These are phyloP conservation scores for Mycosphaerella arachidis DNA, from an alignment of 2,329 filamentous ascomycete species.

Conservation along the genomic window DNA sequence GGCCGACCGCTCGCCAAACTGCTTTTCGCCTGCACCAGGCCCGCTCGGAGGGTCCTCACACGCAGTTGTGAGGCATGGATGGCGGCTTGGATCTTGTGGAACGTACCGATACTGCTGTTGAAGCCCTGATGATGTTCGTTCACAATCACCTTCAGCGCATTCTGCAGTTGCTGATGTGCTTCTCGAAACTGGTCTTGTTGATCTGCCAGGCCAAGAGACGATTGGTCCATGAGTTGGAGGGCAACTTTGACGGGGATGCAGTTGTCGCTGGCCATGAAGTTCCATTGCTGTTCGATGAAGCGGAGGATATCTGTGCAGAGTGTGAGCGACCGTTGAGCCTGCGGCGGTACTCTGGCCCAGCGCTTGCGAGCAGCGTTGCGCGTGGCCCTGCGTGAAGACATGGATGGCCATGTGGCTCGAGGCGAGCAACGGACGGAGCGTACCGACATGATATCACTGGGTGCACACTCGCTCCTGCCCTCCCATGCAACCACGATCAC, in stretches of 20 bases:
- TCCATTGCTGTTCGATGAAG: slow-evolving; percentile 84
- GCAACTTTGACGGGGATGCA: slow-evolving; percentile 92
- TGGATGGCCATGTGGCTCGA: neutral
- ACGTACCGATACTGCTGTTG: slow-evolving; percentile 97
- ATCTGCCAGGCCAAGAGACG: slow-evolving; percentile 85
- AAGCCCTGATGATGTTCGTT: slow-evolving; percentile 99
- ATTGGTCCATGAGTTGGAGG: slow-evolving; percentile 89
- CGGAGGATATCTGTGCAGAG: slow-evolving; percentile 58
- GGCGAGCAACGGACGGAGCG: neutral
- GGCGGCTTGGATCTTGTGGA: slow-evolving; percentile 95
- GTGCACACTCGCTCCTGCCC: neutral
- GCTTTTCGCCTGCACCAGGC: slow-evolving; percentile 72
- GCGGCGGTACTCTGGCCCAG: neutral
- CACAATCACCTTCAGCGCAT: slow-evolving; percentile 87
- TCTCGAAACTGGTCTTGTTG: slow-evolving; percentile 80
- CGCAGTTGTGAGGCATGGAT: slow-evolving; percentile 84
- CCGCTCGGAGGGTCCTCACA: slow-evolving; percentile 76
- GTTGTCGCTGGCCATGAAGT: slow-evolving; percentile 80
- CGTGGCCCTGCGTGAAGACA: neutral
- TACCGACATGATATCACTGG: neutral
- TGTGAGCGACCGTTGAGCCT: neutral
- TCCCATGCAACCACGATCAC: neutral
- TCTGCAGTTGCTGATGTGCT: slow-evolving; percentile 84
- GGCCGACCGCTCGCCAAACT: slow-evolving; percentile 82
- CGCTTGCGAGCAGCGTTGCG: neutral